phyloP scores from a whole-genome alignment of 768 basidiomycete species.

The Pisolithus tinctorius region DNA sequence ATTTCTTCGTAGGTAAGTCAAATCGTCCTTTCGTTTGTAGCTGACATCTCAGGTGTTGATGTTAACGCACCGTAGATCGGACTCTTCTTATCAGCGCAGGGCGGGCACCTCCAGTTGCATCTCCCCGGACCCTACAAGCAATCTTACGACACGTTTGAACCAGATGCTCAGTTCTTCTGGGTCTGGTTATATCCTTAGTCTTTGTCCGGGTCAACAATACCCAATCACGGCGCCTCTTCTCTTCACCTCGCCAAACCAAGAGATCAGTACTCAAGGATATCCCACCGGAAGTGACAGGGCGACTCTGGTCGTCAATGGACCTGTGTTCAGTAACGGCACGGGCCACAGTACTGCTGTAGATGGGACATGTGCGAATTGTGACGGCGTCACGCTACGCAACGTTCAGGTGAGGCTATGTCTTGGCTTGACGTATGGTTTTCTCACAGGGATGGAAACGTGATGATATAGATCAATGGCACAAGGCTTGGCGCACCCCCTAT shows the following conservation, averaged over 20 bases:
- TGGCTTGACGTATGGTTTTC: neutral
- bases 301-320: slow-evolving; percentile 60
- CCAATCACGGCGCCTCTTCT: slow-evolving; percentile 57
- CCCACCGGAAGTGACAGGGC: slow-evolving; percentile 65
- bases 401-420: slow-evolving; percentile 45
- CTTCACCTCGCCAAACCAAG: slow-evolving; percentile 64
- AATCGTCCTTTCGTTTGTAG: neutral
- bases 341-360: slow-evolving; percentile 72
- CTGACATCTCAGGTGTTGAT: no score
- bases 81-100: slow-evolving; percentile 4
- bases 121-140: slow-evolving; percentile 52
- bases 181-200: slow-evolving; percentile 53
- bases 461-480: slow-evolving; percentile 68
- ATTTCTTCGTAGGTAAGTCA: neutral
- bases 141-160: slow-evolving; percentile 60
- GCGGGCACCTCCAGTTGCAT: slow-evolving; percentile 17
- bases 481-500: slow-evolving; percentile 48
- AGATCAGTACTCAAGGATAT: slow-evolving; percentile 76
- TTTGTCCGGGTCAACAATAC: slow-evolving; percentile 63
- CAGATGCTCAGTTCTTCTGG: slow-evolving; percentile 58
- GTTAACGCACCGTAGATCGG: neutral
- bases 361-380: slow-evolving; percentile 55
- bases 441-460: neutral
- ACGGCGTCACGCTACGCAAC: slow-evolving; percentile 58
- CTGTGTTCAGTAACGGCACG: slow-evolving; percentile 44